Percentiles rank a stretch among this genome's conserved stretches.
Evolutionary conservation across 768 basidiomycete genomes (phyloP).

Genomic region (Clathrus columnatus): DNA sequence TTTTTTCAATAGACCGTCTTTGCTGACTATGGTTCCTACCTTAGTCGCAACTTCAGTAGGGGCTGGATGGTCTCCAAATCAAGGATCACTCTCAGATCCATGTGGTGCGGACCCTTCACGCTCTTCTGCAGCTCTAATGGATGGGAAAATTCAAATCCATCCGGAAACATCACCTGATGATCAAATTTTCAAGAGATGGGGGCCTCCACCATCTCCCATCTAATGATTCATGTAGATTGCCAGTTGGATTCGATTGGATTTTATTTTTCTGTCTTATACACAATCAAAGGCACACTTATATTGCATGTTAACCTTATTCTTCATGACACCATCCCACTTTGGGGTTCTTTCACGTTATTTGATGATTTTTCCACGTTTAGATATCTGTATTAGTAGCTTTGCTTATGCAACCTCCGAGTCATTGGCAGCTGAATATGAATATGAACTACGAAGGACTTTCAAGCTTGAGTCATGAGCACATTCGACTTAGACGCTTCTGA

Average conservation of each 20-base stretch:
- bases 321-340: too few relatives aligned
- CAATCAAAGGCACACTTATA: neutral
- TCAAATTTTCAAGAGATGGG: conserved; percentile 30
- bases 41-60: conserved; percentile 68
- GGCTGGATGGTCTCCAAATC: conserved; percentile 49
- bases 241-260: too few relatives aligned
- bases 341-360: too few relatives aligned
- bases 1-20: conserved; percentile 42
- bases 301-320: too few relatives aligned
- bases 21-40: conserved; percentile 70
- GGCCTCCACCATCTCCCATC: conserved; percentile 10
- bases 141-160: conserved; percentile 81
- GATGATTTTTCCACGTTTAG: too few relatives aligned
- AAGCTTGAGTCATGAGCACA: neutral
- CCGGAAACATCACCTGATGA: conserved; percentile 75
- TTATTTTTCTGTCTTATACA: neutral
- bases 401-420: too few relatives aligned
- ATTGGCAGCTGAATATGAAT: too few relatives aligned
- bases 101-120: conserved; percentile 68
- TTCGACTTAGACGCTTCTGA: neutral
- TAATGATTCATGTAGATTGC: neutral
- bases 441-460: too few relatives aligned
- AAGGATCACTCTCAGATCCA: conserved; percentile 61
- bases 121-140: conserved; percentile 75
- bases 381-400: too few relatives aligned